phyloP scores from a whole-genome alignment of 805 yeast species.

The Candida cerambycidarum region DNA sequence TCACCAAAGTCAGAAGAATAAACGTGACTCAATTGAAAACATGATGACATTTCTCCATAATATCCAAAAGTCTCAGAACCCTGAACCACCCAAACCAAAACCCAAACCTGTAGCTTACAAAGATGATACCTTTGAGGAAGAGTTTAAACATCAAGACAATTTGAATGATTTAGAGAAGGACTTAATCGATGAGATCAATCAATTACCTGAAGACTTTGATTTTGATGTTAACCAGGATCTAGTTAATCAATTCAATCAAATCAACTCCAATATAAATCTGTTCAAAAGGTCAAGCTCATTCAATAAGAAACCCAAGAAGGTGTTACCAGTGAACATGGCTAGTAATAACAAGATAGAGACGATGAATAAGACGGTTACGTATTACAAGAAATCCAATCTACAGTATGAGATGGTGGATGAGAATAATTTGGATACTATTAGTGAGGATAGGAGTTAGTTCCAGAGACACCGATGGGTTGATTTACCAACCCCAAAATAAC shows the following conservation, averaged over 20 bases:
- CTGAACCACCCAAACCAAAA: background rate
- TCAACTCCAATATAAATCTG: slow-evolving; percentile 16
- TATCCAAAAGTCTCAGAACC: slow-evolving; percentile 10
- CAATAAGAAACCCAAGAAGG: slow-evolving; percentile 35
- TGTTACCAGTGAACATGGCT: slow-evolving; percentile 17
- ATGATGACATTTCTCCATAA: slow-evolving; percentile 22
- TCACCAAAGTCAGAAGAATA: slow-evolving; percentile 10
- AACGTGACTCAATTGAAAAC: slow-evolving; percentile 22
- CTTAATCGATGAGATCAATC: slow-evolving; percentile 36
- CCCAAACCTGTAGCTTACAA: background rate
- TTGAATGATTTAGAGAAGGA: slow-evolving; percentile 25
- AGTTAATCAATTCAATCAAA: slow-evolving; percentile 20
- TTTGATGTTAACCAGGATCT: slow-evolving; percentile 22
- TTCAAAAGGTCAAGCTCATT: slow-evolving; percentile 36
- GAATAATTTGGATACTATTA: slow-evolving; percentile 3
- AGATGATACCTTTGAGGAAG: slow-evolving; percentile 3
- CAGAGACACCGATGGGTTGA: too few relatives aligned
- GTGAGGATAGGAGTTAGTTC: slow-evolving; percentile 4
- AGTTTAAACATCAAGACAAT: slow-evolving; percentile 12
- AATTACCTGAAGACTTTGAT: slow-evolving; percentile 39
- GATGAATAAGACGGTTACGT: slow-evolving; percentile 41
- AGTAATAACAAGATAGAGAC: slow-evolving; percentile 36
- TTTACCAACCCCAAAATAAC: too few relatives aligned
- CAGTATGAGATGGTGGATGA: background rate
- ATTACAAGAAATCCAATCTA: slow-evolving; percentile 20